Conservation (phyloP, 129 eudicot genomes). For the Arctium minus region DNA sequence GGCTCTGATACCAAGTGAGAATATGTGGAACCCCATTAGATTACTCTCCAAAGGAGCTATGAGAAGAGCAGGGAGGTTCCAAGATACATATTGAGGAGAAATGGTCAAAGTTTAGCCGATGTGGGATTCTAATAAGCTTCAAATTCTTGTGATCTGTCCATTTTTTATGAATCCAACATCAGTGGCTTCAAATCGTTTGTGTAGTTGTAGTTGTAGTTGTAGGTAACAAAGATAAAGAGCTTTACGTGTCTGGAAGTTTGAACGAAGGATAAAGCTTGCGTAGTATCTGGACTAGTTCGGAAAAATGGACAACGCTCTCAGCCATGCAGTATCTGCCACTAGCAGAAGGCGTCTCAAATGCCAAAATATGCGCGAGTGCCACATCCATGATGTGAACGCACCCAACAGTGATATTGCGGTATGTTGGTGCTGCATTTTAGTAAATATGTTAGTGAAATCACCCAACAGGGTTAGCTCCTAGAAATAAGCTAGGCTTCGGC, state of each 20-base stretch:
- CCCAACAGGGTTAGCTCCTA: background rate
- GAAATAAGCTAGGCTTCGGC: too few species aligned
- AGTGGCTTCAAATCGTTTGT: slow-evolving; percentile 10
- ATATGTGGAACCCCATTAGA: too few species aligned
- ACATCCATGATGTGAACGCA: slow-evolving; percentile 66
- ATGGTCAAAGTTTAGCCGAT: background rate
- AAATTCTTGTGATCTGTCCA: background rate
- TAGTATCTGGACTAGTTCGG: slow-evolving; percentile 42
- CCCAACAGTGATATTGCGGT: slow-evolving; percentile 38
- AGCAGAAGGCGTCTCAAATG: slow-evolving; percentile 65
- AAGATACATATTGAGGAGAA: background rate
- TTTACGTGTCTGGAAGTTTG: slow-evolving; percentile 57
- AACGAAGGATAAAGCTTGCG: slow-evolving; percentile 56
- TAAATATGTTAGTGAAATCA: slow-evolving; percentile 7
- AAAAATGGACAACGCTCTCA: slow-evolving; percentile 48
- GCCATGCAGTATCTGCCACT: slow-evolving; percentile 63
- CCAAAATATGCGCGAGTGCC: slow-evolving; percentile 56
- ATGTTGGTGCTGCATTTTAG: slow-evolving; percentile 31
- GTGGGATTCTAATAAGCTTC: background rate
- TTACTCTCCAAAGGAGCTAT: too few species aligned
- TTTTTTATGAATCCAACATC: background rate
- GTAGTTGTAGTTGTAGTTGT: background rate
- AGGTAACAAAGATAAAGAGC: background rate
- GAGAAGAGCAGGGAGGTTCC: too few species aligned
- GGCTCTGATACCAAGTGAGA: too few species aligned